phyloP scores from a whole-genome alignment of 2,329 filamentous ascomycete species.

The Onygenales sp. region DNA sequence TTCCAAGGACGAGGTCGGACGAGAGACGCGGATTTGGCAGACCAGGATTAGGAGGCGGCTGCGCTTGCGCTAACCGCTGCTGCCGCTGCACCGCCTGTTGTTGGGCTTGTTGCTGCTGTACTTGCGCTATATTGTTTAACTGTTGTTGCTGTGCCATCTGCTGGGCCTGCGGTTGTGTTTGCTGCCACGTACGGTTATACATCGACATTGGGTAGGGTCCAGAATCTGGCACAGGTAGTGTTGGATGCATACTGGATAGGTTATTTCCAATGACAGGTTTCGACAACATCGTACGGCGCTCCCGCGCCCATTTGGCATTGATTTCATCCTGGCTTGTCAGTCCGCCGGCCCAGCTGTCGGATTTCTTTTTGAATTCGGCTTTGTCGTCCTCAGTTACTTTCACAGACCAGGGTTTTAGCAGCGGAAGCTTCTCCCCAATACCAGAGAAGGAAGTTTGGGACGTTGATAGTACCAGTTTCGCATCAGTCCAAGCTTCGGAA shows the following conservation, averaged over 20 bases:
- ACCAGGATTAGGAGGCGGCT: background rate
- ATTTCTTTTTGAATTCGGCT: constrained; percentile 11
- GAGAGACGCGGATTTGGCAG: background rate
- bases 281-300: background rate
- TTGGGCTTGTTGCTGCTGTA: constrained; percentile 6
- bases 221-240: background rate
- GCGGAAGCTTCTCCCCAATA: constrained; percentile 47
- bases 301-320: constrained; percentile 1
- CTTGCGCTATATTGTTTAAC: background rate
- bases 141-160: background rate
- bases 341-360: constrained; percentile 10
- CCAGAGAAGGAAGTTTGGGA: constrained; percentile 51
- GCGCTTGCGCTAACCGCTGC: background rate
- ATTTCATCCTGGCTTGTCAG: constrained; percentile 10
- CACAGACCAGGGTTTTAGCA: constrained; percentile 49
- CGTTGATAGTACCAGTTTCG: constrained; percentile 52
- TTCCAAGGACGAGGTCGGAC: background rate
- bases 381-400: constrained; percentile 32
- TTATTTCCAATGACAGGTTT: no score
- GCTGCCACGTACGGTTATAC: no score
- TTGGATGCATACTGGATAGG: background rate
- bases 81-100: constrained; percentile 5
- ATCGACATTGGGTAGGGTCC: no score
- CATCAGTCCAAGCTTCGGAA: constrained; percentile 54
- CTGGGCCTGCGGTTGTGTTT: background rate